These are phyloP conservation scores for Cutaneotrichosporon sp. DNA, from an alignment of 1,284 basidiomycete genomes.

Conservation along the genomic window DNA sequence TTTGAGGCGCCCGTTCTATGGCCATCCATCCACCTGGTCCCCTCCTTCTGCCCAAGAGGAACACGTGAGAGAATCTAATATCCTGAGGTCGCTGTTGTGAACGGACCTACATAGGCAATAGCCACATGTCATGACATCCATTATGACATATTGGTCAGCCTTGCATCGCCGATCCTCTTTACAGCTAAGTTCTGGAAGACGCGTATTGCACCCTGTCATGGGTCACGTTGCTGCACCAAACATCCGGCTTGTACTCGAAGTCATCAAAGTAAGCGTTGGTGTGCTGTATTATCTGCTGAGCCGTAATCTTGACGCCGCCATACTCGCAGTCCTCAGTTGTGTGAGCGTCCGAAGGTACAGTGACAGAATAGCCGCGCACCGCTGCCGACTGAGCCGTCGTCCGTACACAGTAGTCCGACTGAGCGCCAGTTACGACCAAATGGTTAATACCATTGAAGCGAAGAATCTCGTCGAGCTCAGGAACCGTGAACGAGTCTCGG, in stretches of 20 bases:
- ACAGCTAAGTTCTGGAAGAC: neutral
- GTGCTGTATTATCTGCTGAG: neutral
- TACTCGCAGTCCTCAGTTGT: constrained; percentile 6
- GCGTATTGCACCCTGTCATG: no score
- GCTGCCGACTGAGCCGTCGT: neutral
- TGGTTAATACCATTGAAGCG: neutral
- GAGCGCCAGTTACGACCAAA: constrained; percentile 4
- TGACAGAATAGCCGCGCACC: neutral
- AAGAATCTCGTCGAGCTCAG: neutral
- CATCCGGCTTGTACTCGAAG: neutral
- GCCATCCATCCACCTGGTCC: no score
- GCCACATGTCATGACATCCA: no score
- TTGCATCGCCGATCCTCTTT: neutral
- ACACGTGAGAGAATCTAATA: no score
- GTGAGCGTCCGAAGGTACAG: constrained; percentile 5
- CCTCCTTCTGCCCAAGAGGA: no score
- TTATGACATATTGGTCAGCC: no score
- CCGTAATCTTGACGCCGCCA: neutral
- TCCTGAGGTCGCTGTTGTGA: no score
- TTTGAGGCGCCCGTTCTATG: no score
- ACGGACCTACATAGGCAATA: no score
- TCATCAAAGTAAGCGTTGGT: neutral
- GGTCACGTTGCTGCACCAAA: neutral
- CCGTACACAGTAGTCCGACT: constrained; percentile 7
- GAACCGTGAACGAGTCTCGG: constrained; percentile 2